phyloP scores from a whole-genome alignment of 768 basidiomycete genomes.

The Plicaturopsis crispa region DNA sequence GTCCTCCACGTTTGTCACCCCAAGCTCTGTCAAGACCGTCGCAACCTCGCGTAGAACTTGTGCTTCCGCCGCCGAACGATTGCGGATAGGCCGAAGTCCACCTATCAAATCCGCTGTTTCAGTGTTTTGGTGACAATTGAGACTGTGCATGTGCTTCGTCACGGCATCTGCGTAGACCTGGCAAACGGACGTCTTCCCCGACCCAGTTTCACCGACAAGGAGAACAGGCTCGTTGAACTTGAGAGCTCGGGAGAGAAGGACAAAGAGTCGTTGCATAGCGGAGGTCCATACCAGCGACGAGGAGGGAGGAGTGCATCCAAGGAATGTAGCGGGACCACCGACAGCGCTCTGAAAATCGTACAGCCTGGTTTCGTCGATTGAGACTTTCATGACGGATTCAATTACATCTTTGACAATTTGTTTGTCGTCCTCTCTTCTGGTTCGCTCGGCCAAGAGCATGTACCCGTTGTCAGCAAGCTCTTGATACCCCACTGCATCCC shows the following conservation, averaged over 20 bases:
- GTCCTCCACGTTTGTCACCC: conserved; percentile 19
- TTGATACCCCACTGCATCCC: conserved; percentile 85
- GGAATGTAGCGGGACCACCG: conserved; percentile 34
- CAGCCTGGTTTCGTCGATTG: conserved; percentile 61
- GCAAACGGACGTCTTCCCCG: conserved; percentile 96
- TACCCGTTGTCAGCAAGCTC: conserved; percentile 94
- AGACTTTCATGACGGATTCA: conserved; percentile 82
- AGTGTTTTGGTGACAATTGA: conserved; percentile 98
- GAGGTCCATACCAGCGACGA: conserved; percentile 80
- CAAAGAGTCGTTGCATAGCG: conserved; percentile 87
- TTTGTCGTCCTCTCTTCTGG: conserved; percentile 81
- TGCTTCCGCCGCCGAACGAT: conserved; percentile 49
- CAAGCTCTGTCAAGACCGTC: conserved; percentile 32
- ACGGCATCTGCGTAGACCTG: conserved; percentile 75
- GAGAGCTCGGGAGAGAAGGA: conserved; percentile 77
- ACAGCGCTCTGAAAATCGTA: conserved; percentile 48
- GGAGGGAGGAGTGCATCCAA: conserved; percentile 44
- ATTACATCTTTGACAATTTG: conserved; percentile 87
- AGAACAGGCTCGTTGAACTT: conserved; percentile 90
- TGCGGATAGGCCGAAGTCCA: conserved; percentile 82
- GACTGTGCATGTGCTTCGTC: conserved; percentile 50
- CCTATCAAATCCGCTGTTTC: conserved; percentile 97
- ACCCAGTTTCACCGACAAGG: conserved; percentile 94
- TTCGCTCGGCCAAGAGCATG: conserved; percentile 93
- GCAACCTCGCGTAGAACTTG: conserved; percentile 39